Percentiles rank a stretch among this genome's conserved stretches.
Conservation (phyloP, 1,284 basidiomycete species). For the Chiua sp. region DNA sequence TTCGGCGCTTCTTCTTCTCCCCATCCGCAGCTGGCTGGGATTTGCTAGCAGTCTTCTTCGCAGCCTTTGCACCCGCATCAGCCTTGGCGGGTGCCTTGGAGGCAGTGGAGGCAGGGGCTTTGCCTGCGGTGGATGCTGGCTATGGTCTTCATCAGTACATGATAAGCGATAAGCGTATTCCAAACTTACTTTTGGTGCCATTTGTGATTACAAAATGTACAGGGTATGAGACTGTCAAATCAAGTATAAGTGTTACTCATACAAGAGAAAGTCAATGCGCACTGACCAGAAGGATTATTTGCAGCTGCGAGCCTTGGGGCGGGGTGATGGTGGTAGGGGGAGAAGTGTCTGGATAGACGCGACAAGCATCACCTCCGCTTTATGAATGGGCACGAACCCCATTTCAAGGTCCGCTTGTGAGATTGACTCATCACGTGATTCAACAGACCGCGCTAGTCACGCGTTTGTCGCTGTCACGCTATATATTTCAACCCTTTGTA, state of each 20-base stretch:
- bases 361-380: constrained; percentile 34
- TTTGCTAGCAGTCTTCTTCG: constrained; percentile 85
- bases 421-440: constrained; percentile 34
- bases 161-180: constrained; percentile 7
- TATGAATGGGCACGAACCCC: constrained; percentile 37
- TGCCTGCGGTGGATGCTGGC: constrained; percentile 79
- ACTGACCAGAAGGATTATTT: constrained; percentile 33
- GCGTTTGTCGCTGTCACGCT: constrained; percentile 35
- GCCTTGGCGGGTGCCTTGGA: constrained; percentile 83
- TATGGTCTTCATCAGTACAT: constrained; percentile 36
- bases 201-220: constrained; percentile 39
- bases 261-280: constrained; percentile 1
- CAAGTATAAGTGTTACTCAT: constrained; percentile 16
- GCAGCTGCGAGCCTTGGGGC: constrained; percentile 16
- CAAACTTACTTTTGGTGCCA: constrained; percentile 36
- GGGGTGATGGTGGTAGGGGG: constrained; percentile 32
- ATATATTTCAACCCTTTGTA: constrained; percentile 9
- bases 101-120: constrained; percentile 81
- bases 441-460: constrained; percentile 41
- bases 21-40: constrained; percentile 61
- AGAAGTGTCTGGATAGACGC: constrained; percentile 33
- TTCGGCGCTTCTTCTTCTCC: constrained; percentile 92
- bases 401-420: constrained; percentile 40
- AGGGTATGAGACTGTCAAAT: constrained; percentile 35
- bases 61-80: constrained; percentile 72